Percentiles rank a stretch among this genome's conserved stretches.
Evolutionary conservation across 2,329 filamentous ascomycete genomes (phyloP).

Genomic region (Tolypocladium pustulatum): DNA sequence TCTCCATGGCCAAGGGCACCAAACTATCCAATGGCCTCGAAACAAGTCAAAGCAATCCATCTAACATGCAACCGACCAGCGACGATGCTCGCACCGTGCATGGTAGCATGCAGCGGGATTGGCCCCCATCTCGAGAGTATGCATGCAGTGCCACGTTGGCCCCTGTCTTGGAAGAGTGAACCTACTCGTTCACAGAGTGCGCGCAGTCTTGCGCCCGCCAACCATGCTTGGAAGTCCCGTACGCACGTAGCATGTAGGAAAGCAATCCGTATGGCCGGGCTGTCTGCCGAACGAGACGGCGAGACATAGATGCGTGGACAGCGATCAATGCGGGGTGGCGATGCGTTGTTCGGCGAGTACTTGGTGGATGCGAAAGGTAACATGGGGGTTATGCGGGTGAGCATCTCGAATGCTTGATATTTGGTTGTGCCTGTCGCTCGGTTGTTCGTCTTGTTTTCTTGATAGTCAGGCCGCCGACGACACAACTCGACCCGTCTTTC

Average conservation of each 20-base stretch:
- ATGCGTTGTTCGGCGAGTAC: not conserved
- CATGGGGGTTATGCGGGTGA: not conserved
- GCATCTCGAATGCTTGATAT: not conserved
- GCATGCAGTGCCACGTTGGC: conserved; percentile 8
- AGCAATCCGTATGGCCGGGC: not conserved
- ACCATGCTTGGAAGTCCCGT: not conserved
- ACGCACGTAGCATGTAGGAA: not conserved
- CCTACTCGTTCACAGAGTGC: not conserved
- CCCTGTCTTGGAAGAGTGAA: not conserved
- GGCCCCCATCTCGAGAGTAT: not conserved
- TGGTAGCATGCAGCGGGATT: not conserved
- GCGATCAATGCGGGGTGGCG: not conserved
- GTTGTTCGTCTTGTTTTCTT: no score
- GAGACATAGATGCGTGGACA: not conserved
- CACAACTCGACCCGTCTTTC: not conserved
- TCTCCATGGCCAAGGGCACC: not conserved
- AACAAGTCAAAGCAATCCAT: not conserved
- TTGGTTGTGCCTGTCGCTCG: not conserved
- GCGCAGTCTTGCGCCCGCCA: not conserved
- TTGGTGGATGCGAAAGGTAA: not conserved
- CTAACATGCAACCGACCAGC: not conserved
- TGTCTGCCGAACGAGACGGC: not conserved
- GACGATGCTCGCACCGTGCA: not conserved
- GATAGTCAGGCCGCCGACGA: not conserved
- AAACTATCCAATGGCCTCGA: not conserved